These are phyloP conservation scores for Paxillus involutus DNA, from an alignment of 768 basidiomycete genomes.

Conservation along the genomic window DNA sequence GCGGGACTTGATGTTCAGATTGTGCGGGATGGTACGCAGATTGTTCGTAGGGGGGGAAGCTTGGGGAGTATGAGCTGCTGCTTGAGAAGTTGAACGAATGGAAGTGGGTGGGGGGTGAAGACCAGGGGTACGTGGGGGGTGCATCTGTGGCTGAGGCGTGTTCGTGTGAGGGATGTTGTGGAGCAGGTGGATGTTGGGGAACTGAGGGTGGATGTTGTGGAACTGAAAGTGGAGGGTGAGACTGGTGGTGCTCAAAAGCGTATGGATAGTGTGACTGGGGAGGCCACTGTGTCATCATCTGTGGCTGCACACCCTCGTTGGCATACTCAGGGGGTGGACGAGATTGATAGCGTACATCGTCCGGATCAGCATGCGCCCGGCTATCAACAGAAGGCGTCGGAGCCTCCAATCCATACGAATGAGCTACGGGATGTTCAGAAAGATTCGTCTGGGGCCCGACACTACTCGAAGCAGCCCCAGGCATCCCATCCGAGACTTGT, in stretches of 20 bases:
- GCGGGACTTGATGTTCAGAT: conserved; percentile 15
- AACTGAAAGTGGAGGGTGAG: neutral
- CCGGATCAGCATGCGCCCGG: conserved; percentile 19
- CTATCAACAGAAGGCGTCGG: conserved; percentile 11
- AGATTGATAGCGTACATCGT: conserved; percentile 2
- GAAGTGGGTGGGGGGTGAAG: conserved; percentile 9
- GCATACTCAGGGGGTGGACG: conserved; percentile 7
- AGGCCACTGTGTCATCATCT: conserved; percentile 22
- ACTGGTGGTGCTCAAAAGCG: conserved; percentile 16
- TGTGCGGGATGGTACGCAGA: neutral
- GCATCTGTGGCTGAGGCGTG: conserved; percentile 14
- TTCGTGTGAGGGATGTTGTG: no score
- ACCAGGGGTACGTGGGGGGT: conserved; percentile 17
- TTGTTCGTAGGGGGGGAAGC: conserved; percentile 16
- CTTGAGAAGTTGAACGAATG: conserved; percentile 10
- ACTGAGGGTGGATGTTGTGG: conserved; percentile 3
- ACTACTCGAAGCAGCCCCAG: conserved; percentile 7
- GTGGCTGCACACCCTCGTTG: conserved; percentile 5
- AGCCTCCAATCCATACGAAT: conserved; percentile 15
- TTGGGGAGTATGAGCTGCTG: neutral
- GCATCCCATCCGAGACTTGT: conserved; percentile 5
- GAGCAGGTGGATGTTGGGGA: no score
- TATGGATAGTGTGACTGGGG: conserved; percentile 30
- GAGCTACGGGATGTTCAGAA: conserved; percentile 4
- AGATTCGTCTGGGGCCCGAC: neutral